These are phyloP conservation scores for Candida stauntonica DNA, from an alignment of 805 yeast species.

Conservation along the genomic window DNA sequence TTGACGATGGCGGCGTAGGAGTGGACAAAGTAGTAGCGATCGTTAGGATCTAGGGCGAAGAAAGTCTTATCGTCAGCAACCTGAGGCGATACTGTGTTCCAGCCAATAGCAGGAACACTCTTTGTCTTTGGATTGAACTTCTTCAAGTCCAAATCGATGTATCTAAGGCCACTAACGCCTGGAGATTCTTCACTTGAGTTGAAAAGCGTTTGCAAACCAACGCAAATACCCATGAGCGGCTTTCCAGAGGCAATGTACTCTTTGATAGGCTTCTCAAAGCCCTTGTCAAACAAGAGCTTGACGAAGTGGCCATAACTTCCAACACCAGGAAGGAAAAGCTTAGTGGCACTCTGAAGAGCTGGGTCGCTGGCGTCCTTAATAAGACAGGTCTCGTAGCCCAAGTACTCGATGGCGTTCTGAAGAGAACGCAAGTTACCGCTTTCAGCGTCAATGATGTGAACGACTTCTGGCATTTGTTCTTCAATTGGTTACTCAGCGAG, in stretches of 20 bases:
- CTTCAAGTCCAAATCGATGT: constrained; percentile 46
- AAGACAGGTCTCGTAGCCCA: constrained; percentile 67
- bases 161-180: constrained; percentile 53
- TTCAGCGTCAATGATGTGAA: constrained; percentile 81
- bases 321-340: constrained; percentile 88
- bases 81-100: constrained; percentile 55
- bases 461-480: constrained; percentile 26
- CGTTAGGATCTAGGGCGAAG: constrained; percentile 60
- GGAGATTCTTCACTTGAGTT: constrained; percentile 72
- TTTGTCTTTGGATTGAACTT: constrained; percentile 62
- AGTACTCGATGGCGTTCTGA: constrained; percentile 73
- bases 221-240: constrained; percentile 95
- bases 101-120: constrained; percentile 95
- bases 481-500: not conserved
- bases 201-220: constrained; percentile 88
- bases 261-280: constrained; percentile 61
- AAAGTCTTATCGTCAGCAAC: constrained; percentile 31
- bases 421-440: constrained; percentile 92
- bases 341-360: constrained; percentile 40
- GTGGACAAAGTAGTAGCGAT: constrained; percentile 91
- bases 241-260: constrained; percentile 71
- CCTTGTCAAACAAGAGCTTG: constrained; percentile 54
- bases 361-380: constrained; percentile 58
- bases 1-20: constrained; percentile 78
- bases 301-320: constrained; percentile 97